phyloP scores from a whole-genome alignment of 2,329 filamentous ascomycete genomes.

The Trichoderma sp. region DNA sequence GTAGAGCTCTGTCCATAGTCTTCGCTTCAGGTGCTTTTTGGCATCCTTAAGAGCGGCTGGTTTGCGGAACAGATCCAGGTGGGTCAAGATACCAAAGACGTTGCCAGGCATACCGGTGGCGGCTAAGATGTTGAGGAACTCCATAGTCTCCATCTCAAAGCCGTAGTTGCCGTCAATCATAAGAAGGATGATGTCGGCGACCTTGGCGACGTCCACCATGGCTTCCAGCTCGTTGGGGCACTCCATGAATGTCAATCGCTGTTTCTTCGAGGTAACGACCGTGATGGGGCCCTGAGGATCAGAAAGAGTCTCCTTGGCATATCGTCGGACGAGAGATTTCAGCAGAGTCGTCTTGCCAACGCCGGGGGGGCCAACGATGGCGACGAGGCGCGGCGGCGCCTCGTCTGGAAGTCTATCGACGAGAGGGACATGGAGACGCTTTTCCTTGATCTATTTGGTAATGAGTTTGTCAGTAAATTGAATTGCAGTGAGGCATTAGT shows the following conservation, averaged over 20 bases:
- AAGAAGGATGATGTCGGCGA: slow-evolving; percentile 93
- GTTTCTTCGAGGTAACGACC: slow-evolving; percentile 93
- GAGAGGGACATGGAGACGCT: slow-evolving; percentile 91
- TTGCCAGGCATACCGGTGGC: slow-evolving; percentile 98
- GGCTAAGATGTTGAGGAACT: slow-evolving; percentile 93
- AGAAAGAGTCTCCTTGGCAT: slow-evolving; percentile 92
- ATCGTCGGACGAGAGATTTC: slow-evolving; percentile 90
- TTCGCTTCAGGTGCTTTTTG: slow-evolving; percentile 94
- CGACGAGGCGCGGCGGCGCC: slow-evolving; percentile 87
- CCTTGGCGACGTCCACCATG: slow-evolving; percentile 97
- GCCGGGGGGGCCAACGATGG: slow-evolving; percentile 92
- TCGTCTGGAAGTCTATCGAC: slow-evolving; percentile 96
- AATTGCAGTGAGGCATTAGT: background rate
- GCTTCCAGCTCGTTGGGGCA: slow-evolving; percentile 95
- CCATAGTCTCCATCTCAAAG: slow-evolving; percentile 99
- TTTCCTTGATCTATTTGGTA: slow-evolving; percentile 79
- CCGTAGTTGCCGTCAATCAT: slow-evolving; percentile 99
- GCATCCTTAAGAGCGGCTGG: slow-evolving; percentile 88
- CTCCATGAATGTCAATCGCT: slow-evolving; percentile 93
- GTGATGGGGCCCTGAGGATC: slow-evolving; percentile 91
- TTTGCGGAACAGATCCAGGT: slow-evolving; percentile 93
- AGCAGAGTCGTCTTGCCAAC: slow-evolving; percentile 95
- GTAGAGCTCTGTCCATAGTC: slow-evolving; percentile 96
- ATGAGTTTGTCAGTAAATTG: slow-evolving; percentile 33
- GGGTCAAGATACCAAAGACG: slow-evolving; percentile 94